Evolutionary conservation across 1,139 yeast species (phyloP), one percentile per base, ranked within the genome.

Genomic region (Sugiyamaella neomexicana): DNA sequence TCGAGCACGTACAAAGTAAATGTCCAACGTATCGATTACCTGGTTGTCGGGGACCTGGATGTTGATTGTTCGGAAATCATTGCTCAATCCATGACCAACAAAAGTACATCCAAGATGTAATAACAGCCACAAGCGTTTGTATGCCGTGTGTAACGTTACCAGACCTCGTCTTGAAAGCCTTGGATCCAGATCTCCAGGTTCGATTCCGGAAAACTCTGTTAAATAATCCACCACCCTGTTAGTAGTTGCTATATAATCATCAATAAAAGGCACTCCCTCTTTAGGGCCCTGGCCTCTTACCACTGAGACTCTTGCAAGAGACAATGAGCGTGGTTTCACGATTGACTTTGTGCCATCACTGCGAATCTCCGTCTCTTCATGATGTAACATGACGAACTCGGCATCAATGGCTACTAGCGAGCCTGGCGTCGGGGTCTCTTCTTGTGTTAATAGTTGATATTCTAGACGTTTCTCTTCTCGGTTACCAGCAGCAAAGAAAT

Each of bases 341-440:
- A 91, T 72, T 12, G 81, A 78, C 58, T 83, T 84, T 5, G 77
- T 66, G 0, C 98, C 98, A 59, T 81, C 82, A 53, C 83, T 79
- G 52, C 81, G 80, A 47, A 93, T 80, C 65, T 91, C 98, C 43
- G 83, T 80, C 60, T 86, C 84, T 62, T 91, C 98, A 5, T 88
- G 89, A 54, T 83, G 82, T 38, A 91, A 69, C 46, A 85, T 81
- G 5, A 95, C 98, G 75, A 95, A 95, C 69, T 95, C 99, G 0
- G 99, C 98, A 75, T 95, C 99, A 55, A 95, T 86, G 0, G 99
- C 99, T 15, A 91, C 84, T 41, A 90, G 70, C 0, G 89, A 76
- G 0, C 97, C 97, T 0, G 85, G 80, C 25, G 66, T 65, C 1
- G 97, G 95, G 0, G 89, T 88, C 63, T 87, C 93, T 46, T 78